Evolutionary conservation across 495 filamentous ascomycete genomes (phyloP), one percentile per base, ranked within the genome.

Genomic region (Penicillium macrosclerotiorum): DNA sequence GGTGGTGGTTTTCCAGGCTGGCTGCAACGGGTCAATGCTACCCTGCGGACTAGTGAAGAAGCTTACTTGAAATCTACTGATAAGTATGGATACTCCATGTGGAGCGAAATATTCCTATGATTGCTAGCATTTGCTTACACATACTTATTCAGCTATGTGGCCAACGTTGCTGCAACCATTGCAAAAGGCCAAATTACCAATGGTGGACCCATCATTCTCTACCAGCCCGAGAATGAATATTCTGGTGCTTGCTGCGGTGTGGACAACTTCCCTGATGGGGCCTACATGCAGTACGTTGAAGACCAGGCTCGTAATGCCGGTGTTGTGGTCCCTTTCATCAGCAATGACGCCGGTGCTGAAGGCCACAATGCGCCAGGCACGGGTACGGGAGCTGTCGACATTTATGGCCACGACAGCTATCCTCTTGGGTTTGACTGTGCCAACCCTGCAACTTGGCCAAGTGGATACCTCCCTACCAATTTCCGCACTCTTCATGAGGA

Each of bases 151-250:
- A 72, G 68, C 45, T 69, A 72, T 14, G 44, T 63, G 16, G 36
- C 63, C 14, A 54, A 78, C 23, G 72, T 88, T 47, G 77, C 75
- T 23, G 66, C 69, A 18, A 78, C 84, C 8, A 81, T 93, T 53
- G 85, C 88, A 7, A 78, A 81, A 23, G 81, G 79, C 3, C 86
- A 91, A 49, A 88, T 91, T 48, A 89, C 85, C 1, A 85, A 89
- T 48, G 88, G 84, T 5, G 88, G 88, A 1, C 85, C 85, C 0
- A 73, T 91, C 17, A 88, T 91, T 40, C 70, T 90, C 2, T 73
- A 84, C 30, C 88, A 93, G 67, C 85, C 85, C 0, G 88, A 91
- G 56, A 91, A 90, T 50, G 86, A 90, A 51, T 89, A 90, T 57
- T 76, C 74, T 1, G 55, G 63, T 5, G 69, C 59, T n/a, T 67